Evolutionary conservation across 2,329 filamentous ascomycete species (phyloP).

Genomic region (Exophiala viscosa): DNA sequence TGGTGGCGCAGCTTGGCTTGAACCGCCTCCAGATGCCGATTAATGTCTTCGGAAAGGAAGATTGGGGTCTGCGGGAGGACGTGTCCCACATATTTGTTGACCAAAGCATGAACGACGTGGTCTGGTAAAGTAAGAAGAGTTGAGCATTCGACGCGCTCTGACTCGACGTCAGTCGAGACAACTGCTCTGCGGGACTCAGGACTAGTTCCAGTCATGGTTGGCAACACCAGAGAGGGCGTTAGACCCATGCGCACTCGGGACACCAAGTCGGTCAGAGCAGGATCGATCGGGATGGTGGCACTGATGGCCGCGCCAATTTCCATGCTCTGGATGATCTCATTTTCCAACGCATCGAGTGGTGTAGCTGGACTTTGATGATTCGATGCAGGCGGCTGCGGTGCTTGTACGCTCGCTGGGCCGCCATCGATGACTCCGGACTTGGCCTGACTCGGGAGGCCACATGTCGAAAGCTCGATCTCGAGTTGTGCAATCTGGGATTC

Average conservation of each 20-base stretch:
- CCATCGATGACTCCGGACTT: background rate
- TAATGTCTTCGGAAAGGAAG: slow-evolving; percentile 19
- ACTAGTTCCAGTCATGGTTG: background rate
- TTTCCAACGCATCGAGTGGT: slow-evolving; percentile 1
- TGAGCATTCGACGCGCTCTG: background rate
- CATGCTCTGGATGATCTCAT: slow-evolving; percentile 11
- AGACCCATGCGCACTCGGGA: slow-evolving; percentile 30
- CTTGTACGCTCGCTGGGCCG: background rate
- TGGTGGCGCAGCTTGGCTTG: slow-evolving; percentile 3
- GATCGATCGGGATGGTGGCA: slow-evolving; percentile 10
- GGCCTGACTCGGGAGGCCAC: background rate
- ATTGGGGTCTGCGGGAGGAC: slow-evolving; percentile 27
- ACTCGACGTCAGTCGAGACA: background rate
- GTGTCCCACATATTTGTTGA: slow-evolving; percentile 28
- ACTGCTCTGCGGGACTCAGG: background rate
- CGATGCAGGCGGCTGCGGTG: too few relatives aligned
- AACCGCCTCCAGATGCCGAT: slow-evolving; percentile 22
- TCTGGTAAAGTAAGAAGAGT: slow-evolving; percentile 8
- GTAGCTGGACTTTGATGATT: background rate
- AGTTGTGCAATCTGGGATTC: slow-evolving; percentile 29
- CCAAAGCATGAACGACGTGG: slow-evolving; percentile 19
- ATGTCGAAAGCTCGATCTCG: slow-evolving; percentile 22
- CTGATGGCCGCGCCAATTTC: slow-evolving; percentile 17
- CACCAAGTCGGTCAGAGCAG: slow-evolving; percentile 27
- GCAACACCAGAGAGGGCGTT: slow-evolving; percentile 26